Evolutionary conservation across 768 basidiomycete genomes (phyloP), one percentile per base, ranked within the genome.

Genomic region (Amanita molliuscula): DNA sequence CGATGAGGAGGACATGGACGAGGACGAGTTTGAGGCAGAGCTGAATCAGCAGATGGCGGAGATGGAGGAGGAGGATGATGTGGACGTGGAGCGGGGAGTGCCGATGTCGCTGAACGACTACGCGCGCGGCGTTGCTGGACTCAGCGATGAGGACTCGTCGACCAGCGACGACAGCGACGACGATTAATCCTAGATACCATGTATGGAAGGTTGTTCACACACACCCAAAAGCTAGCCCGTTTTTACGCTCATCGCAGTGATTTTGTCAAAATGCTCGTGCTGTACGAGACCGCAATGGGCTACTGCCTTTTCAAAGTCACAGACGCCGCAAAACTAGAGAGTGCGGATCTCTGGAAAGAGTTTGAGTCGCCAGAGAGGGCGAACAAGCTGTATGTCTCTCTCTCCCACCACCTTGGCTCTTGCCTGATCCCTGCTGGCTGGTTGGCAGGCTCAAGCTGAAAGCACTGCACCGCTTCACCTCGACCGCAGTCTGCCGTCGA

Each of bases 301-400:
- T 97, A 92, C 75, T 93, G 90, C 74, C 85, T 99, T 48, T 97
- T 99, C 83, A 96, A 96, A 69, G 77, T 95, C 56, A 84, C 84
- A 47, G 85, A 92, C 69, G 74, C 88, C 35, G 87, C 86, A 49
- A 96, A 94, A 72, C 71, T 95, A 47, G 79, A 84, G 62, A 84
- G 80, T 56, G 83, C 84, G 50, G 84, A 96, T 67, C 67, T 97
- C 44, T 88, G 84, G 79, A 82, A 86, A 70, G 88, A 94, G 66
- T 97, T 98, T 60, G 82, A 93, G 69, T 88, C 82, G 44, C 91
- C 94, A 37, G 92, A 95, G 69, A 77, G 74, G 61, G 94, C 96
- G 48, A 92, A 81, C 69, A 90, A 85, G 73, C 71, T 96, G 95
- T 96, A 65, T 64, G 91, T 72, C 47, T 23, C 25, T 33, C 26